These are phyloP conservation scores for Nicotiana tomentosiformis DNA, from an alignment of 257 asterid genomes.

Conservation along the genomic window DNA sequence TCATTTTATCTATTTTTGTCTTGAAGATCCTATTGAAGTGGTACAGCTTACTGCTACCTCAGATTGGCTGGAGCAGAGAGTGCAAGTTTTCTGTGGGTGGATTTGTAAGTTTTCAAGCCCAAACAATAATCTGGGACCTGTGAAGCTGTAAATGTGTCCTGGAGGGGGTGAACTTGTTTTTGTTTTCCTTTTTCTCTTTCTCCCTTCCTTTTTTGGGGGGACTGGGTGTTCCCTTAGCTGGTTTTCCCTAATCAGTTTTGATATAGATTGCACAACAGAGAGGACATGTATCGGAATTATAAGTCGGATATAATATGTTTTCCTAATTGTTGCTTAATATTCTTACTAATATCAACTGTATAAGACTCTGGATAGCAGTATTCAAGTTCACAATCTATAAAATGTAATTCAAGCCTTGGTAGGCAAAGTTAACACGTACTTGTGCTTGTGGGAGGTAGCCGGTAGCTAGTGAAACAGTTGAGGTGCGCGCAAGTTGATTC, in stretches of 20 bases:
- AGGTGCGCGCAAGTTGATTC: not conserved
- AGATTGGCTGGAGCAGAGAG: not conserved
- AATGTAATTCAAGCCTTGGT: not conserved
- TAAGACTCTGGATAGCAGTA: not conserved
- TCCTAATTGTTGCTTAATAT: not conserved
- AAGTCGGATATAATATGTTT: not conserved
- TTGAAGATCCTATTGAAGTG: constrained; percentile 2
- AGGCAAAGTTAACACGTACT: not conserved
- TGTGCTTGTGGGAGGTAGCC: not conserved
- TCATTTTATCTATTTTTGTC: not conserved
- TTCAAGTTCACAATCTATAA: not conserved
- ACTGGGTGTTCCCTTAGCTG: not conserved
- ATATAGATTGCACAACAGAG: not conserved
- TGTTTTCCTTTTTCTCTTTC: not conserved
- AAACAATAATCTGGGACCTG: not conserved
- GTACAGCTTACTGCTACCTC: not conserved
- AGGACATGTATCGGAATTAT: not conserved
- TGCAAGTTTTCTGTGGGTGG: not conserved
- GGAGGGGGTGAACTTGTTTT: not conserved
- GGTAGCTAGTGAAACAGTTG: too few species aligned
- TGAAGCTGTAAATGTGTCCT: not conserved
- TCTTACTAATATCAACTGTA: not conserved
- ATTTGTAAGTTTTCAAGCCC: not conserved
- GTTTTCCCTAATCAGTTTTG: not conserved
- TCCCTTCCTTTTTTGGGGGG: not conserved